phyloP scores from a whole-genome alignment of 2,329 filamentous ascomycete species.

The Epichloe baconii region DNA sequence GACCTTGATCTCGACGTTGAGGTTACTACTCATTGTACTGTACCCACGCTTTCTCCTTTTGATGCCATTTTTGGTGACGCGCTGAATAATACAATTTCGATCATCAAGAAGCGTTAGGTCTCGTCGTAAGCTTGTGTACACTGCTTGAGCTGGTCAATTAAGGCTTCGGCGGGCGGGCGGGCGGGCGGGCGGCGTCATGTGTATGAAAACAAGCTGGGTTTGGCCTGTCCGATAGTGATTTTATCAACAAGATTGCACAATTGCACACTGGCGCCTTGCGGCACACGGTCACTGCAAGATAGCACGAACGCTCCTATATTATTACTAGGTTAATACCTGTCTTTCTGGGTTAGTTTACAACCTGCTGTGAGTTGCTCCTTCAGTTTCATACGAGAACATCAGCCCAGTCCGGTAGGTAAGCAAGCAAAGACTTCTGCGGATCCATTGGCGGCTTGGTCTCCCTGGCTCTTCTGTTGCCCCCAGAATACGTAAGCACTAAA shows the following conservation, averaged over 20 bases:
- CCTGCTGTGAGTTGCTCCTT: background rate
- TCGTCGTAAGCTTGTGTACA: no score
- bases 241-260: background rate
- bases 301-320: background rate
- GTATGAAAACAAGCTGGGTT: no score
- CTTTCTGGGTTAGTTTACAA: background rate
- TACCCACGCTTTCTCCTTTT: no score
- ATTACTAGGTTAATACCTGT: constrained; percentile 1
- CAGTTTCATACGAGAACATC: background rate
- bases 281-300: background rate
- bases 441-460: background rate
- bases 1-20: background rate
- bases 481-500: background rate
- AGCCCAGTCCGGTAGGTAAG: background rate
- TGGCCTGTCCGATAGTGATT: background rate
- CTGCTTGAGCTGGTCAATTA: no score
- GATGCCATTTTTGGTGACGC: no score
- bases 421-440: background rate
- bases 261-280: background rate
- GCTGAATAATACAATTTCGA: no score
- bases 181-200: no score
- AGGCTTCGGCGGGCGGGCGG: no score
- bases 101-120: no score
- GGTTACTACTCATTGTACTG: background rate
- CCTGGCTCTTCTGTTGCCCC: background rate